Evolutionary conservation across 805 yeast species (phyloP).

Genomic region (Candida patagonica): DNA sequence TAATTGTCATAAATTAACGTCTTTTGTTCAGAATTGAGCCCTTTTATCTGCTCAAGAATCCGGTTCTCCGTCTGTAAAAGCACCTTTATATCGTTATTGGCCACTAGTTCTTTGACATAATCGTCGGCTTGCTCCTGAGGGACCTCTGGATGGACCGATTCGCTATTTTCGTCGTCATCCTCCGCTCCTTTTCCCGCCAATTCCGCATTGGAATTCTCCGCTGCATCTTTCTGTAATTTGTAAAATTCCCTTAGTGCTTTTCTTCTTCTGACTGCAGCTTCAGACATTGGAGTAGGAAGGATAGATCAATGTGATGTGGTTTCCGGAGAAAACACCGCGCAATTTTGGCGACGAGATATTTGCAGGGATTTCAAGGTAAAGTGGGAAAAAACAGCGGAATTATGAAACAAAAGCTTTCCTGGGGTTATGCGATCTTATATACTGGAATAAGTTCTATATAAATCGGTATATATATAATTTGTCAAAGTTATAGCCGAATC

Average conservation of each 20-base stretch:
- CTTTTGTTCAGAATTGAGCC: conserved; percentile 30
- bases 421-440: no score
- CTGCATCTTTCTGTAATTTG: conserved; percentile 21
- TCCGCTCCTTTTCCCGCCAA: background rate
- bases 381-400: no score
- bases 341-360: no score
- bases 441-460: no score
- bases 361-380: no score
- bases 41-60: conserved; percentile 22
- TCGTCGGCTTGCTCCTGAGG: conserved; percentile 19
- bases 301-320: no score
- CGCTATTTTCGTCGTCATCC: background rate
- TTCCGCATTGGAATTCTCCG: background rate
- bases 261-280: conserved; percentile 17
- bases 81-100: conserved; percentile 16
- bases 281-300: background rate
- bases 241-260: conserved; percentile 30
- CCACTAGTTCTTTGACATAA: conserved; percentile 15
- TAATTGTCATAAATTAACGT: conserved; percentile 32
- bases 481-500: no score
- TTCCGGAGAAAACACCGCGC: no score
- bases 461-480: no score
- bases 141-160: conserved; percentile 14
- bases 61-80: conserved; percentile 21
- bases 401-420: no score